Evolutionary conservation across 495 filamentous ascomycete species (phyloP).

Genomic region (Margaritispora aquatica): DNA sequence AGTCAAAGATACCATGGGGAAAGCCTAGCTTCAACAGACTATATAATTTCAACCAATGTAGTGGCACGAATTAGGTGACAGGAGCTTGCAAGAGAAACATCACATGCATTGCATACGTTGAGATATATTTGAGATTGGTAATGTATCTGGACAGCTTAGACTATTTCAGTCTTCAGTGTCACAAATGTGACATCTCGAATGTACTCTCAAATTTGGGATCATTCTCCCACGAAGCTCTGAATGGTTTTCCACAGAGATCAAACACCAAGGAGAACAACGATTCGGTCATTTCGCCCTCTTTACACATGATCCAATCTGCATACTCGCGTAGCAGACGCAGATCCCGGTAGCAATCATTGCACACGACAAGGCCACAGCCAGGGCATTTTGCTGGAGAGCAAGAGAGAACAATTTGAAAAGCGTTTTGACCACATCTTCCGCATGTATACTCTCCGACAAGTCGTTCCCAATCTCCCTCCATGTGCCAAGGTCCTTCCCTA

Average conservation of each 20-base stretch:
- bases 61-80: no score
- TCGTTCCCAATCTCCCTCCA: constrained; percentile 13
- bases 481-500: constrained; percentile 17
- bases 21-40: no score
- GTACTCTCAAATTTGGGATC: not conserved
- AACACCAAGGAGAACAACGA: constrained; percentile 11
- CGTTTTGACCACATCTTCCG: constrained; percentile 11
- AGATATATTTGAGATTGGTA: no score
- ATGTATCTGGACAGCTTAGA: not conserved
- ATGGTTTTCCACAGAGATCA: not conserved
- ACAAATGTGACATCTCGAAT: not conserved
- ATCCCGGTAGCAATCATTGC: constrained; percentile 14
- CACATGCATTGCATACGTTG: not conserved
- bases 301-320: constrained; percentile 8
- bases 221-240: not conserved
- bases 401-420: constrained; percentile 15
- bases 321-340: constrained; percentile 14
- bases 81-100: not conserved
- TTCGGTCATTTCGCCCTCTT: not conserved
- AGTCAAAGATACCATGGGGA: no score
- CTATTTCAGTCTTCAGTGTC: not conserved
- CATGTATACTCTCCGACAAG: constrained; percentile 14
- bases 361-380: constrained; percentile 11
- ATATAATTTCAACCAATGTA: no score
- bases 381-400: constrained; percentile 18